Evolutionary conservation across 176 grass and related monocot genomes (phyloP), one percentile per base, ranked within the genome.

Genomic region (Elaeis guineensis): DNA sequence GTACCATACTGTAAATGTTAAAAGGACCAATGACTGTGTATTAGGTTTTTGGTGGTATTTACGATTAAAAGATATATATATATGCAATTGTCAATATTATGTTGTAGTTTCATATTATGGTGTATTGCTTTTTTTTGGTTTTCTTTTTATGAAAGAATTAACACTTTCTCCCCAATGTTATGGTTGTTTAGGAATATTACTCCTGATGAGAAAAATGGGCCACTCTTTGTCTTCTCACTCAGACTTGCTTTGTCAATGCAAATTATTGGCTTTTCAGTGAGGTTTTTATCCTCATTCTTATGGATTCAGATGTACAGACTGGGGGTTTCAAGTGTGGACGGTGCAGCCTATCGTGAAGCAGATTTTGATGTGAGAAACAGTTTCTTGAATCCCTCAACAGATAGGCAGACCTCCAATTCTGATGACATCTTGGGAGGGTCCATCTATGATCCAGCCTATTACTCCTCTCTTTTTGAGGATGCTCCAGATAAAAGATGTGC

Each of bases 251-350:
- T 89, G 67, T 98, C 72, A 76, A 98, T 98, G 88, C 87, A 98
- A 92, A 98, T 92, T 52, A 81, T 86, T 75, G 93, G 93, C 65
- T 98, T 98, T 82, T 98, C 93, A 61, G 72, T 92, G 52, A 87
- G 93, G 77, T 79, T 98, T 78, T 78, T 98, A n/a, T 98, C 93
- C 17, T 86, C 88, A 16, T 92, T 98, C 78, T 76, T 98, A 69
- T 98, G 93, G 93, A 77, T 92, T 61, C 93, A 98, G 72, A 92
- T 98, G 64, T 92, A 98, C 72, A 85, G 84, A 55, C 66, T 98
- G 62, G 93, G 93, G 58, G 67, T 64, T 24, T 89, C 87, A 52
- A 78, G 73, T 17, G 52, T 68, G 65, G 44, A 70, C 23, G 50
- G n/a, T 30, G 75, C 59, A 62, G 73, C 74, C 29, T 79, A 83